Percentiles rank a stretch among this genome's conserved stretches.
These are phyloP conservation scores for Mucor plumbeus DNA, from an alignment of 371 early-diverging fungal species.

Conservation along the genomic window DNA sequence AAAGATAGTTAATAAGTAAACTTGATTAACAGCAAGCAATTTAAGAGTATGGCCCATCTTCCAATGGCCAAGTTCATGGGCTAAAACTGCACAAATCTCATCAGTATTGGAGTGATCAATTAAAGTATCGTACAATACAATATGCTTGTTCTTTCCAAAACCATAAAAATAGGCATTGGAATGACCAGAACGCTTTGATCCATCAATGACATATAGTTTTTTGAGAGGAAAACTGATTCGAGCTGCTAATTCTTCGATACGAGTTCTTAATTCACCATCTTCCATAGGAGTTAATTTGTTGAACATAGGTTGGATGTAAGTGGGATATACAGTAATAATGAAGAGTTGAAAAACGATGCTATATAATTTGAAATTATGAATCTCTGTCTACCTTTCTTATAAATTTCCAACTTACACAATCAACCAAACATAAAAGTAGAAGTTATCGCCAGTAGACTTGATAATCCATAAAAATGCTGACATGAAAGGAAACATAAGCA, in stretches of 20 bases:
- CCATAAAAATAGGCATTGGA: slow-evolving; percentile 99
- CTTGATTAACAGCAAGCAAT: slow-evolving; percentile 73
- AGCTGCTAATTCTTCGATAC: slow-evolving; percentile 87
- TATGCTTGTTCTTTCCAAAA: slow-evolving; percentile 96
- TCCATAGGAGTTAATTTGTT: slow-evolving; percentile 94
- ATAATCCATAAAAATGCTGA: slow-evolving; percentile 88
- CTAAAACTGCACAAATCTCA: slow-evolving; percentile 93
- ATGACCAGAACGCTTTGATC: slow-evolving; percentile 92
- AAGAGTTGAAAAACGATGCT: slow-evolving; percentile 84
- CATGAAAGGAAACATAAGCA: slow-evolving; percentile 81
- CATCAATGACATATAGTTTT: slow-evolving; percentile 96
- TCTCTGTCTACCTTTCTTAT: too few species aligned
- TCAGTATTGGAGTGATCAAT: slow-evolving; percentile 83
- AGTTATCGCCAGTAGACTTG: slow-evolving; percentile 80
- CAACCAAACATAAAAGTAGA: slow-evolving; percentile 90
- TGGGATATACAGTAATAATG: slow-evolving; percentile 92
- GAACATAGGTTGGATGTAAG: slow-evolving; percentile 96
- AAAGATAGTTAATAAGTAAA: slow-evolving; percentile 82
- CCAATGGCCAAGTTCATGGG: slow-evolving; percentile 99
- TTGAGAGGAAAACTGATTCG: slow-evolving; percentile 92
- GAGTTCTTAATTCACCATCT: slow-evolving; percentile 82
- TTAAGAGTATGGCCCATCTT: slow-evolving; percentile 84
- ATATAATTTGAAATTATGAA: too few species aligned
- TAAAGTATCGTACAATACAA: slow-evolving; percentile 97
- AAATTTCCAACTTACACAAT: slow-evolving; percentile 49